Conservation (phyloP, 2,329 filamentous ascomycete genomes). For the Alternaria ethzedia region DNA sequence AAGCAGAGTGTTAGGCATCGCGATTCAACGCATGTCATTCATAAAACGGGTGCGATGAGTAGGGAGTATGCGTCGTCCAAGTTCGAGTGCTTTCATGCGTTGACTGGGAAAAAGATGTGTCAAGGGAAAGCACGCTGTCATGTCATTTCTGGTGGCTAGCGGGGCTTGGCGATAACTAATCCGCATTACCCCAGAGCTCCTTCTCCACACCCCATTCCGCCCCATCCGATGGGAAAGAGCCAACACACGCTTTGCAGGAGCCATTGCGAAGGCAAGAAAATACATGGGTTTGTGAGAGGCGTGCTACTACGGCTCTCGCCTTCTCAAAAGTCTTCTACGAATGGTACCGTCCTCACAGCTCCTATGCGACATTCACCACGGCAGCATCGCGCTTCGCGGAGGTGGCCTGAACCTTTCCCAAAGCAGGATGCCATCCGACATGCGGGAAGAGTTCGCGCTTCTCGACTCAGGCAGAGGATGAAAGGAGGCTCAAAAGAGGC, state of each 20-base stretch:
- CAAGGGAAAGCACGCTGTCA: not conserved
- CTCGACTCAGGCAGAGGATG: conserved; percentile 1
- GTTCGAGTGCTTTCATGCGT: not conserved
- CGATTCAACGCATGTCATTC: fast-evolving
- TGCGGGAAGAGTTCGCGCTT: not conserved
- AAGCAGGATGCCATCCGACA: conserved; percentile 11
- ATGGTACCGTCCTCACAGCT: not conserved
- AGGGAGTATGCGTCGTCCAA: not conserved
- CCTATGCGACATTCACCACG: not conserved
- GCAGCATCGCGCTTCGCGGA: not conserved
- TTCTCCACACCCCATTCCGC: conserved; percentile 10
- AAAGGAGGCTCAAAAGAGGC: not conserved
- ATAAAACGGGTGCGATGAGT: fast-evolving
- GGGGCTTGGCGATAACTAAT: conserved; percentile 7
- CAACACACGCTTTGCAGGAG: not conserved
- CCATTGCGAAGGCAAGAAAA: not conserved
- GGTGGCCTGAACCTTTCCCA: conserved; percentile 1
- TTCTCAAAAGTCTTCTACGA: too few relatives aligned
- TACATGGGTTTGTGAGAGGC: fast-evolving
- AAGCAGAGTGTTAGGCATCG: not conserved
- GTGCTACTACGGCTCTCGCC: too few relatives aligned
- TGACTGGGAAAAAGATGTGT: not conserved
- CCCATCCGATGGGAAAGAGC: not conserved
- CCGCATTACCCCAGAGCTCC: conserved; percentile 14
- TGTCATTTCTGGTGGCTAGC: not conserved